Conservation (phyloP, 2,329 filamentous ascomycete genomes). For the Rutstroemia sp. region DNA sequence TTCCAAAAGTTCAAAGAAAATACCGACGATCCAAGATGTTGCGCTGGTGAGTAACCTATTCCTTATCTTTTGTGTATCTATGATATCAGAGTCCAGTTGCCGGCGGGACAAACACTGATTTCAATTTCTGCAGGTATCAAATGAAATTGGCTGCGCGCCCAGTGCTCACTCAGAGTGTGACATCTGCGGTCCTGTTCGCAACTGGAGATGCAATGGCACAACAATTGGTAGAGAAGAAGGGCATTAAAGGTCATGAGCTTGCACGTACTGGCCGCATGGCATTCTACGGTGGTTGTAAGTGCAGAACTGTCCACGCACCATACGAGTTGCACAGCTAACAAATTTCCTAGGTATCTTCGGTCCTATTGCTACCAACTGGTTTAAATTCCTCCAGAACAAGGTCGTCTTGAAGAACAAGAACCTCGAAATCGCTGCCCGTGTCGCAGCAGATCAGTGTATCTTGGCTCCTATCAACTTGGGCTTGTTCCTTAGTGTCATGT, state of each 20-base stretch:
- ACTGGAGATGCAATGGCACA: slow-evolving; percentile 88
- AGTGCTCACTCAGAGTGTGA: slow-evolving; percentile 83
- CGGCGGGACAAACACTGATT: slow-evolving; percentile 9
- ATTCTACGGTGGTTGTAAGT: slow-evolving; percentile 59
- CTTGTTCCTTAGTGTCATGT: slow-evolving; percentile 61
- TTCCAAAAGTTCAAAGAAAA: background rate
- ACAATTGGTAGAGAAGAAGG: slow-evolving; percentile 79
- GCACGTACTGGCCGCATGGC: slow-evolving; percentile 71
- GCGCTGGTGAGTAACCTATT: slow-evolving; percentile 22
- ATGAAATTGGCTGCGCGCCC: slow-evolving; percentile 71
- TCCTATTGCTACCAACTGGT: slow-evolving; percentile 65
- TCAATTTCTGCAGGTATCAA: slow-evolving; percentile 63
- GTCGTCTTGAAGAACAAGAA: slow-evolving; percentile 51
- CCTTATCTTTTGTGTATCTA: background rate
- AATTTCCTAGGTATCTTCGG: slow-evolving; percentile 52
- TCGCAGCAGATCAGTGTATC: slow-evolving; percentile 56
- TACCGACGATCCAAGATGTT: slow-evolving; percentile 21
- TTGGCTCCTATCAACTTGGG: slow-evolving; percentile 60
- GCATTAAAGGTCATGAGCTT: slow-evolving; percentile 67
- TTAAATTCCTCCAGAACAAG: slow-evolving; percentile 54
- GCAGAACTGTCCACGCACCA: background rate
- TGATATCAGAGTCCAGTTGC: background rate
- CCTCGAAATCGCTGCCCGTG: slow-evolving; percentile 54
- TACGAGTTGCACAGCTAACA: slow-evolving; percentile 1
- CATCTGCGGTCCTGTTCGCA: slow-evolving; percentile 85